These are phyloP conservation scores for Galerina marginata DNA, from an alignment of 768 basidiomycete species.

Conservation along the genomic window DNA sequence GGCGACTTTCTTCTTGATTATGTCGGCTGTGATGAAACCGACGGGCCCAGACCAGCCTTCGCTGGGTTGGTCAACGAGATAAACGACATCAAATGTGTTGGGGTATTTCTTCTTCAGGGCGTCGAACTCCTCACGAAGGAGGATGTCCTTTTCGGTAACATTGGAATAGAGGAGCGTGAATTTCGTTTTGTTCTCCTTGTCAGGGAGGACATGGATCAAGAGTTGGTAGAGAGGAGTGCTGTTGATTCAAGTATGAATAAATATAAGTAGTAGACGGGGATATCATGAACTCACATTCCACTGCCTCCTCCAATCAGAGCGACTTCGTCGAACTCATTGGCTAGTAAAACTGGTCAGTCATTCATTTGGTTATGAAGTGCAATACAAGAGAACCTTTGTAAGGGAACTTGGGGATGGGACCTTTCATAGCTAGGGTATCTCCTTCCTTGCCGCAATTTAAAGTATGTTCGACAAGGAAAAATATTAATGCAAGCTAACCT, in stretches of 20 bases:
- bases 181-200: slow-evolving; percentile 87
- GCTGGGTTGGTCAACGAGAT: slow-evolving; percentile 81
- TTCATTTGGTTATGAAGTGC: background rate
- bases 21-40: slow-evolving; percentile 76
- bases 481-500: slow-evolving; percentile 38
- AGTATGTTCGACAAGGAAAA: slow-evolving; percentile 1
- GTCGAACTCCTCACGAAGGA: slow-evolving; percentile 81
- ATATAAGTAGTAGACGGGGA: slow-evolving; percentile 9
- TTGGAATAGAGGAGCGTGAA: slow-evolving; percentile 94
- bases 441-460: slow-evolving; percentile 55
- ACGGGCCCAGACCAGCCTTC: slow-evolving; percentile 64
- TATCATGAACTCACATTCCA: slow-evolving; percentile 70
- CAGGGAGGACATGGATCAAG: slow-evolving; percentile 70
- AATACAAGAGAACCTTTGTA: slow-evolving; percentile 65
- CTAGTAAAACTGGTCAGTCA: slow-evolving; percentile 40
- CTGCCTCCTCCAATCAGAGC: slow-evolving; percentile 92
- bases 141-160: slow-evolving; percentile 87
- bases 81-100: slow-evolving; percentile 78
- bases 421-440: slow-evolving; percentile 85
- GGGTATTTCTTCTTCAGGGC: slow-evolving; percentile 70
- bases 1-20: slow-evolving; percentile 77
- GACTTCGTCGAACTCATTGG: slow-evolving; percentile 84
- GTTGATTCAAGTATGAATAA: slow-evolving; percentile 13
- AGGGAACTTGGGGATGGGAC: slow-evolving; percentile 86
- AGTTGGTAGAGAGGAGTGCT: slow-evolving; percentile 89